Conservation (phyloP, 116 monocot species). For the Papilionanthe hybrid region DNA sequence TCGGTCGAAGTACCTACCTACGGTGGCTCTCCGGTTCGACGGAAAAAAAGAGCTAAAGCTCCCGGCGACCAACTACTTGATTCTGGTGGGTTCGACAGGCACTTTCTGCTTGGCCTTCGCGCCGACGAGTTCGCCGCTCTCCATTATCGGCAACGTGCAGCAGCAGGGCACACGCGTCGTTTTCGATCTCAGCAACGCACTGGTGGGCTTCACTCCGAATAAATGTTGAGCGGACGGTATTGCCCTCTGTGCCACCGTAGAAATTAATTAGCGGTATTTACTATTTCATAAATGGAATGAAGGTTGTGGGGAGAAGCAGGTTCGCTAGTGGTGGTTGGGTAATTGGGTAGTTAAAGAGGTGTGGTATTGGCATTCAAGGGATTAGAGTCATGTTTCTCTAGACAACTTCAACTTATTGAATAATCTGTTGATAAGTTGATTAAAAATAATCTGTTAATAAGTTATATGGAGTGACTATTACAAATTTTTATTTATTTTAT, state of each 20-base stretch:
- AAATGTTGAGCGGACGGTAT: constrained; percentile 17
- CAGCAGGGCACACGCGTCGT: constrained; percentile 38
- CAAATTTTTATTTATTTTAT: too few species aligned
- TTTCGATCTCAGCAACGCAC: constrained; percentile 21
- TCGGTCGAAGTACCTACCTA: constrained; percentile 63
- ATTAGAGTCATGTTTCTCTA: too few species aligned
- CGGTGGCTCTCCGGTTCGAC: constrained; percentile 40
- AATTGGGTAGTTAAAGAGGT: background rate
- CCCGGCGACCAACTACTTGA: constrained; percentile 64
- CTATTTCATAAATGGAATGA: background rate
- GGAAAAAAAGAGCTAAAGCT: constrained; percentile 32
- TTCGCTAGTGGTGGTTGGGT: background rate
- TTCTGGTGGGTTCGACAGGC: constrained; percentile 63
- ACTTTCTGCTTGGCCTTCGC: constrained; percentile 76
- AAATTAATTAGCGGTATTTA: background rate
- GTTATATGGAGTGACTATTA: too few species aligned
- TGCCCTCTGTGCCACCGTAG: background rate
- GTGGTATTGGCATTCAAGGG: background rate
- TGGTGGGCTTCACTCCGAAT: constrained; percentile 21
- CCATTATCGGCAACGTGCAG: constrained; percentile 44
- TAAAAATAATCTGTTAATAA: too few species aligned
- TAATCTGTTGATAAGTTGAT: too few species aligned
- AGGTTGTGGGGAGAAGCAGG: background rate
- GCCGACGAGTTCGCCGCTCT: constrained; percentile 14
- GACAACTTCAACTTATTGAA: too few species aligned